Base-by-base conservation (phyloP, 805 yeast species). In the Hermanozyma aechmeae region DNA sequence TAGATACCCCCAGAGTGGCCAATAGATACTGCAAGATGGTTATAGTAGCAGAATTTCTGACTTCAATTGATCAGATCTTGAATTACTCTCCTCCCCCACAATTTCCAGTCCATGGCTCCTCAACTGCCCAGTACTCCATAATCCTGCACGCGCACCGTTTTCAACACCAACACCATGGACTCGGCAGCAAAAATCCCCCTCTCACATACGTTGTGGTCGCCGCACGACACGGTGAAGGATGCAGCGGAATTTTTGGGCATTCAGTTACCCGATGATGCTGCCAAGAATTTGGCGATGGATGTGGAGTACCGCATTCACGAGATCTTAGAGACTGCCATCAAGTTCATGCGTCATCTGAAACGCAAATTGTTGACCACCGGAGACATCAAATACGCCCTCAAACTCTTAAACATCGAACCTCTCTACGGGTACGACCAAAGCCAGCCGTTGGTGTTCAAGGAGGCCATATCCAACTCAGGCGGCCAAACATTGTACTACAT, bases 261-360 rank as follows among this genome's bases (percentile, higher is more conserved):
- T 21, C 74, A 62, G 33, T 61, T 92, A 27, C 82, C 84, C 18
- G 97, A 89, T 30, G 98, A 93, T 35, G 95, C 89, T 2, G 81
- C 96, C 27, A 83, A 85, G 48, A 84, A 92, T 38, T 61, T 92
- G 37, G 97, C 99, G 5, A 92, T 92, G 98, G 99, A 92, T 51
- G 93, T 92, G n/a, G 99, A 92, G 58, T 92, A 93, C 53, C 72
- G 98, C 38, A 83, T 92, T 40, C 89, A 89, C 52, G 97, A 92
- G 57, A 82, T 92, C 23, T 62, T 93, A 35, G 98, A 92, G 52
- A 95, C 92, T 40, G 97, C 98, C 13, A 75, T 81, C 32, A 92
- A 92, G 53, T 89, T 89, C 56, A 92, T 89, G 89, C 71, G 96
- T 42, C 96, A 92, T 54, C 76, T 92, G 16, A 89, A 87, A 53